These are phyloP conservation scores for Ceratocystis alfenasii DNA, from an alignment of 2,329 filamentous ascomycete species.

Conservation along the genomic window DNA sequence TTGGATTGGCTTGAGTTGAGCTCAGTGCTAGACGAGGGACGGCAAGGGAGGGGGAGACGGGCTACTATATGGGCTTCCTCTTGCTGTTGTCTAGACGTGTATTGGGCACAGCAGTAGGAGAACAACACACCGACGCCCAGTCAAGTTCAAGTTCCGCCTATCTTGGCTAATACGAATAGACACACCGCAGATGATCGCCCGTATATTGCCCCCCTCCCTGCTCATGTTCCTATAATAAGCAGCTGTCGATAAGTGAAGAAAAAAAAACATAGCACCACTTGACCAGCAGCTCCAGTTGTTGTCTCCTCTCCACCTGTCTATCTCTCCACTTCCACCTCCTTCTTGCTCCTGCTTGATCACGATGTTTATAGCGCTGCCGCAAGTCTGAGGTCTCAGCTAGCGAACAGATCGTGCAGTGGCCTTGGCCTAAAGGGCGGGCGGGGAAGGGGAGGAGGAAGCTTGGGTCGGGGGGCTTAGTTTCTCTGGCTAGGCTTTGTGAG, in stretches of 20 bases:
- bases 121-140: not conserved
- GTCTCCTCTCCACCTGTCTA: not conserved
- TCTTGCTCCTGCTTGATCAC: not conserved
- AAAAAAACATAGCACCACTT: too few species aligned
- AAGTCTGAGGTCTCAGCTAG: constrained; percentile 7
- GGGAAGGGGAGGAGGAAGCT: not conserved
- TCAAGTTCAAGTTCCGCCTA: too few species aligned
- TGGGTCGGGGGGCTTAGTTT: not conserved
- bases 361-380: constrained; percentile 2
- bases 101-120: not conserved
- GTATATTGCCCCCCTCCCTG: not conserved
- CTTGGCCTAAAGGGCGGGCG: not conserved
- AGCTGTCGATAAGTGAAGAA: too few species aligned
- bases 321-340: not conserved
- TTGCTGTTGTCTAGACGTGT: too few species aligned
- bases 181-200: not conserved
- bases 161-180: not conserved
- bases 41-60: too few species aligned
- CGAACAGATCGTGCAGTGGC: constrained; percentile 2
- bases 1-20: not conserved
- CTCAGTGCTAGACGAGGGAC: too few species aligned
- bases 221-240: too few species aligned
- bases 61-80: too few species aligned
- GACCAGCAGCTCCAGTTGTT: too few species aligned
- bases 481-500: not conserved